Evolutionary conservation across 305 asterid genomes (phyloP).

Genomic region (Rubia balearica): DNA sequence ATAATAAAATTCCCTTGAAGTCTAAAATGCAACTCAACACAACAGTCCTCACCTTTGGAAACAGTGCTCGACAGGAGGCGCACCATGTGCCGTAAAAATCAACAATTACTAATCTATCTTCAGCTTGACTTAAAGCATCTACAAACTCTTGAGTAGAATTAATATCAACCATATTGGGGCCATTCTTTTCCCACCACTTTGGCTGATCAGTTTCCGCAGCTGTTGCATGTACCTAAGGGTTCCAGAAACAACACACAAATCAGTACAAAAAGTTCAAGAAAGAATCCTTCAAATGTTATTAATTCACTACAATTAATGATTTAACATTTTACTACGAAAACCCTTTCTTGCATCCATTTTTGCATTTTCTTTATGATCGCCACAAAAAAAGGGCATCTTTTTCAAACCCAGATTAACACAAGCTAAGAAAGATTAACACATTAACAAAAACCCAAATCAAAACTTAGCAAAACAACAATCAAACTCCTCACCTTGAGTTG

Average conservation of each 20-base stretch:
- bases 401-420: neutral
- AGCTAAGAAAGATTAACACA: neutral
- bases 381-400: neutral
- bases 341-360: no score
- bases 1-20: neutral
- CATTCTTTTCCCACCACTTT: conserved; percentile 69
- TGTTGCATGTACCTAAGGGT: conserved; percentile 39
- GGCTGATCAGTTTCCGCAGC: conserved; percentile 46
- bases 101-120: conserved; percentile 58
- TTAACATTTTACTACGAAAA: no score
- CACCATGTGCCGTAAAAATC: conserved; percentile 71
- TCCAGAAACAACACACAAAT: conserved; percentile 11
- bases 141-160: conserved; percentile 55
- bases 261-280: conserved; percentile 1
- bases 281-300: neutral
- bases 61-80: conserved; percentile 71
- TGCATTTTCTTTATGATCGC: neutral
- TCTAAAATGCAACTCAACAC: neutral
- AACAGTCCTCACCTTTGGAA: conserved; percentile 44
- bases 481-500: conserved; percentile 11
- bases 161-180: conserved; percentile 60
- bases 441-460: neutral
- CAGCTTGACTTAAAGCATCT: conserved; percentile 55
- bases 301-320: no score
- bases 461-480: neutral